Conservation (phyloP, 192 early-diverging fungal species). For the Coemansia reversa region DNA sequence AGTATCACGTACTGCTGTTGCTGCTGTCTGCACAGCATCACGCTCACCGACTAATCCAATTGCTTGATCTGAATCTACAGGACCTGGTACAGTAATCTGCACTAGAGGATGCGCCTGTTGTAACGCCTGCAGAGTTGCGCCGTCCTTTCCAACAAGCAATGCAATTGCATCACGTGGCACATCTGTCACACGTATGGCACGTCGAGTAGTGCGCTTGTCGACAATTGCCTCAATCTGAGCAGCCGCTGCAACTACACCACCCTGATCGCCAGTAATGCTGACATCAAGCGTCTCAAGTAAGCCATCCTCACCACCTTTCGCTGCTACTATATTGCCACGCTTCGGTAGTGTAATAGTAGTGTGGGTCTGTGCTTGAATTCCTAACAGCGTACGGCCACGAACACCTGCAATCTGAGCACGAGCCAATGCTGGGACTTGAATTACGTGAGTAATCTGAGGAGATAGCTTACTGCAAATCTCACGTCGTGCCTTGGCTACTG, state of each 20-base stretch:
- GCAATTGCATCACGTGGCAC: constrained; percentile 76
- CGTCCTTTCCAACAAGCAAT: constrained; percentile 79
- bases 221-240: constrained; percentile 82
- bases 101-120: constrained; percentile 65
- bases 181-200: constrained; percentile 62
- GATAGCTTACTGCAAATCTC: constrained; percentile 73
- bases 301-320: constrained; percentile 58
- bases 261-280: constrained; percentile 79
- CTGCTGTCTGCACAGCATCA: constrained; percentile 66
- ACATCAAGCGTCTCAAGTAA: constrained; percentile 59
- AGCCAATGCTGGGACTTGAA: constrained; percentile 75
- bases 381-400: constrained; percentile 75
- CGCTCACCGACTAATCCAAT: constrained; percentile 82
- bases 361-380: constrained; percentile 70
- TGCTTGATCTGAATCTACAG: constrained; percentile 28
- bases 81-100: constrained; percentile 77
- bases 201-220: constrained; percentile 71
- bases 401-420: constrained; percentile 82
- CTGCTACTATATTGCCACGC: constrained; percentile 1
- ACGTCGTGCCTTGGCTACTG: constrained; percentile 74
- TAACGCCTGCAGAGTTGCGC: constrained; percentile 56
- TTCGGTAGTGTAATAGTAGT: constrained; percentile 72
- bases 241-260: constrained; percentile 80
- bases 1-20: constrained; percentile 57
- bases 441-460: constrained; percentile 60